These are phyloP conservation scores for Globisporangium spiculum DNA, from an alignment of 352 stramenopile genomes.

Conservation along the genomic window DNA sequence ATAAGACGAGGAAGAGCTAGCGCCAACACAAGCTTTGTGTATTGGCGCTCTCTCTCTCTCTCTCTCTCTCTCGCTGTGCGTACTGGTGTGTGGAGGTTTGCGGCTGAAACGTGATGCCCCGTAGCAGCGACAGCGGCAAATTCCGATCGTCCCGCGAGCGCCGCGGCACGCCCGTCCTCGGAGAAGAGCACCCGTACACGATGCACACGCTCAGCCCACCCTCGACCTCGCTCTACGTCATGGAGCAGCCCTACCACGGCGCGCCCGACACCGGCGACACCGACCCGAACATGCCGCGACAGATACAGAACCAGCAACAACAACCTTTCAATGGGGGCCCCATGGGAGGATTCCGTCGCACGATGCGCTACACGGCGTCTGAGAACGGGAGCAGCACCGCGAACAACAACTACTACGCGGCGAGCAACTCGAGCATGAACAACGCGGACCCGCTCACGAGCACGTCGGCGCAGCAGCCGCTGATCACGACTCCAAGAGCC, in stretches of 20 bases:
- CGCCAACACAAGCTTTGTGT: neutral
- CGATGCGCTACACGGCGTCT: conserved; percentile 17
- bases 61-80: conserved; percentile 2
- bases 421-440: conserved; percentile 23
- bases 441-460: conserved; percentile 30
- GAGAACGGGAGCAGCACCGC: conserved; percentile 13
- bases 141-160: conserved; percentile 36
- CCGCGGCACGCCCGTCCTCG: conserved; percentile 62
- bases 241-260: conserved; percentile 49
- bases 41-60: neutral
- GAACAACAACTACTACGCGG: conserved; percentile 33
- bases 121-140: conserved; percentile 20
- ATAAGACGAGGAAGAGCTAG: neutral
- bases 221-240: conserved; percentile 60
- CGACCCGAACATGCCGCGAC: conserved; percentile 3
- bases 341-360: conserved; percentile 20
- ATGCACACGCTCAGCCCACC: conserved; percentile 41
- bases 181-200: conserved; percentile 67
- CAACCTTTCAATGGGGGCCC: conserved; percentile 7
- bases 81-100: neutral
- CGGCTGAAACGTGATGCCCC: conserved; percentile 13
- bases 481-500: conserved; percentile 54
- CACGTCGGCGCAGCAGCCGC: conserved; percentile 58
- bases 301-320: conserved; percentile 16
- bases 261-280: conserved; percentile 22